Evolutionary conservation across 768 basidiomycete species (phyloP), one percentile per base, ranked within the genome.

Genomic region (Guyanaporus albipodus): DNA sequence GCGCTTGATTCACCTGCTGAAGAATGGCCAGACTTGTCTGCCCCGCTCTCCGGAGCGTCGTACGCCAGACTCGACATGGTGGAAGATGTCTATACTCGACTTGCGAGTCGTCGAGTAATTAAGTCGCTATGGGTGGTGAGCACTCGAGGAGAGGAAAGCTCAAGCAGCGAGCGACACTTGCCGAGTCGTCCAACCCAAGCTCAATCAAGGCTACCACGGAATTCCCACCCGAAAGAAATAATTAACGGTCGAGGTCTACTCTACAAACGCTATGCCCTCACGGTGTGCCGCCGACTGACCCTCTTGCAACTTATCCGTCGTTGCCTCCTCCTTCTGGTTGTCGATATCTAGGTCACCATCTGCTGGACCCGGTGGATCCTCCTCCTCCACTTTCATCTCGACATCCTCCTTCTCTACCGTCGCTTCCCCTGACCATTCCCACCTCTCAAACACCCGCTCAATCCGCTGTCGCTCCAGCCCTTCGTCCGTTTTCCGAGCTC

Each of bases 391-490:
- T 44, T 60, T 64, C 67, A 68, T 67, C 46, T 67, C 67, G 9
- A 58, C 52, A n/a, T 68, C 64, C 39, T 23, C 50, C 26, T 38
- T 37, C 34, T 37, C 50, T 35, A 10, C 38, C 50, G 35, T 39
- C 10, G 19, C 29, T 12, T 43, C 44, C 6, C 48, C 49, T 18
- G 62, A 45, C 85, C 85, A 87, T 15, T 59, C 70, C 85, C 85
- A 89, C 41, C 74, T 73, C 66, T 90, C 87, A 34, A 83, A 66
- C 21, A 72, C 67, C 48, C 87, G 77, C 58, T 85, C 82, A 52
- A 87, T 77, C 39, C 79, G 75, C 53, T 90, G 87, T 53, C 87
- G 71, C 59, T 89, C 87, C 33, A 88, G 34, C 18, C 83, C 79
- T 23, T 70, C 68, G 33, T 55, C 67, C 8, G 76, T 79, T 61